phyloP scores from a whole-genome alignment of 441 rosid species.

The Gossypium aridum region DNA sequence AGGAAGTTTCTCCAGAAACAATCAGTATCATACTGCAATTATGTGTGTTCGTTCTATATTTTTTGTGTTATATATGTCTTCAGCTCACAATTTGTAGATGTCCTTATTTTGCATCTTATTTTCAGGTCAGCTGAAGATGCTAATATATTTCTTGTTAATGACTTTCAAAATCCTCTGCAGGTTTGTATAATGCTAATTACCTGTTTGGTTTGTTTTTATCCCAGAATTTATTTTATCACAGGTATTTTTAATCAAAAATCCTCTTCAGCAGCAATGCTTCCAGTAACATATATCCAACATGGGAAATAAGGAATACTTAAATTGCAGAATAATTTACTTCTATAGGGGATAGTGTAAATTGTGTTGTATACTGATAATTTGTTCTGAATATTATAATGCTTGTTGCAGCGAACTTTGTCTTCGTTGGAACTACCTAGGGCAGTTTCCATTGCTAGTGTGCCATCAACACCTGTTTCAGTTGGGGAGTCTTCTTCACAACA shows the following conservation, averaged over 20 bases:
- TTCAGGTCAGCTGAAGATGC: conserved; percentile 90
- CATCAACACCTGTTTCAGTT: conserved; percentile 35
- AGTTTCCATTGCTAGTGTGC: conserved; percentile 59
- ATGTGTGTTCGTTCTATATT: neutral
- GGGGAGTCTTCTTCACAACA: conserved; percentile 41
- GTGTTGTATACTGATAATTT: neutral
- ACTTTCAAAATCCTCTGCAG: conserved; percentile 88
- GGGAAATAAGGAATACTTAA: neutral
- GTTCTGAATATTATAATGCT: conserved; percentile 18
- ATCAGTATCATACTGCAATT: neutral
- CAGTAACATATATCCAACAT: neutral
- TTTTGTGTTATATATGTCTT: neutral
- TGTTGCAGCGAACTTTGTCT: conserved; percentile 72
- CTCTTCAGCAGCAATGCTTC: conserved; percentile 1
- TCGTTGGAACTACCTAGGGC: conserved; percentile 91
- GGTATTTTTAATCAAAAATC: neutral
- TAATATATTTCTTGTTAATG: conserved; percentile 86
- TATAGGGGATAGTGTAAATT: neutral
- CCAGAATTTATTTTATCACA: neutral
- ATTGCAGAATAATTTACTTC: neutral
- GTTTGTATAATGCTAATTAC: conserved; percentile 27
- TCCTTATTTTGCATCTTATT: conserved; percentile 16
- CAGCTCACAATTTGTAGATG: conserved; percentile 1
- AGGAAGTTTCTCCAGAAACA: neutral
- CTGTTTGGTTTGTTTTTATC: conserved; percentile 5